These are phyloP conservation scores for Beauveria brongniartii DNA, from an alignment of 2,329 filamentous ascomycete genomes.

Conservation along the genomic window DNA sequence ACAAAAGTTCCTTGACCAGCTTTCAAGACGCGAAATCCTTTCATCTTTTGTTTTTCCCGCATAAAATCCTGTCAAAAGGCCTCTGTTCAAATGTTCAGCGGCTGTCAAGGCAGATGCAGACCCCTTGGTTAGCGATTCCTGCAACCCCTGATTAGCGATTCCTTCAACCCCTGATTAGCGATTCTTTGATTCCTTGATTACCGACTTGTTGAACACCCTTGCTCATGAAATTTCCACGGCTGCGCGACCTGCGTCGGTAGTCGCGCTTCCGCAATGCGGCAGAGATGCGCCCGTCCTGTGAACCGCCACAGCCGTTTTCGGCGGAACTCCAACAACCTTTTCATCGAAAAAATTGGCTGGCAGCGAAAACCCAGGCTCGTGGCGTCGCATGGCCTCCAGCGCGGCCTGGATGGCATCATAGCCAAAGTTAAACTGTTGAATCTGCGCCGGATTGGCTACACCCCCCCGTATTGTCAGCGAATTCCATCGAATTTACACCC, in stretches of 20 bases:
- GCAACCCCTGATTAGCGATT: too few species aligned
- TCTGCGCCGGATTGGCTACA: slow-evolving; percentile 3
- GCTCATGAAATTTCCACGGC: neutral
- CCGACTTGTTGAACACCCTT: neutral
- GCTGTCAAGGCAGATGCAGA: too few species aligned
- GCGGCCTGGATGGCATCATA: slow-evolving; percentile 17
- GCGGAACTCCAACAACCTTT: slow-evolving; percentile 13
- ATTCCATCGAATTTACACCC: too few species aligned
- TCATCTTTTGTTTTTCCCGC: too few species aligned
- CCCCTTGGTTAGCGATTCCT: too few species aligned
- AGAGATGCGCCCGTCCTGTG: neutral
- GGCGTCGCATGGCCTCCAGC: slow-evolving; percentile 14
- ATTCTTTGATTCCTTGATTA: neutral
- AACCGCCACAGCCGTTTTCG: neutral
- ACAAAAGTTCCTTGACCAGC: too few species aligned
- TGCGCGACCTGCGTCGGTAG: neutral
- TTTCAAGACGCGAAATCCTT: too few species aligned
- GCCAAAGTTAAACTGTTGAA: slow-evolving; percentile 15
- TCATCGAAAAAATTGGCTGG: slow-evolving; percentile 17
- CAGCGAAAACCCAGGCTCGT: slow-evolving; percentile 15
- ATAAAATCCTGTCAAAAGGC: too few species aligned
- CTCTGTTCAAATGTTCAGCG: too few species aligned
- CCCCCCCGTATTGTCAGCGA: neutral
- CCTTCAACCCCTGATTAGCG: too few species aligned
- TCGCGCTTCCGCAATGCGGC: neutral